phyloP scores from a whole-genome alignment of 495 filamentous ascomycete species.

The Lasiosphaeria miniovina region DNA sequence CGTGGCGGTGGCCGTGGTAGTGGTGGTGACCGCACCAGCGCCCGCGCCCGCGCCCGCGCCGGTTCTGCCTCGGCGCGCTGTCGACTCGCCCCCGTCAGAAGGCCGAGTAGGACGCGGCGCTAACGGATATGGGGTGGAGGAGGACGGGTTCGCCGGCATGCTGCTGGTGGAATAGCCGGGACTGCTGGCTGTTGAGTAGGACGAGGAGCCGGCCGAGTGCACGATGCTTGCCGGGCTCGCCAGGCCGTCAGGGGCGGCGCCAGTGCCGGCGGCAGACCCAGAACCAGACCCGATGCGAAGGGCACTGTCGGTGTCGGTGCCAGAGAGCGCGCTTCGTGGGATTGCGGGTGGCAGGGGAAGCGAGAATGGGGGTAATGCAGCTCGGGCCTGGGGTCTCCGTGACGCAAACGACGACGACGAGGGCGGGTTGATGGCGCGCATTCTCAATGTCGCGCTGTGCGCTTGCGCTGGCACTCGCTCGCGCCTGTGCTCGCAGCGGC shows the following conservation, averaged over 20 bases:
- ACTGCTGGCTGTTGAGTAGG: slow-evolving; percentile 16
- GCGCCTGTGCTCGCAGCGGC: neutral
- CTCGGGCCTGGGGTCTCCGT: slow-evolving; percentile 12
- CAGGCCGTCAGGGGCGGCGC: too few relatives aligned
- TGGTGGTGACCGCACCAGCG: too few relatives aligned
- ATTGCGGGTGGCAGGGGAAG: slow-evolving; percentile 16
- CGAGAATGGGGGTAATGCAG: slow-evolving; percentile 14
- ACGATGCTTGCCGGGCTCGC: neutral
- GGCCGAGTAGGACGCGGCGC: neutral
- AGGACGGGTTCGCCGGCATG: slow-evolving; percentile 1
- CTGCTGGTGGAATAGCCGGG: slow-evolving; percentile 7
- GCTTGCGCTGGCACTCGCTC: neutral
- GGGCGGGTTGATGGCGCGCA: neutral
- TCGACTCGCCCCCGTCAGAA: too few relatives aligned
- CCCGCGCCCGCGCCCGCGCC: too few relatives aligned
- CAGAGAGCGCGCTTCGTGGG: slow-evolving; percentile 2
- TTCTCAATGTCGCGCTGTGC: too few relatives aligned
- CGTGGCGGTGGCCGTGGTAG: too few relatives aligned
- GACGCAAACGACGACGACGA: slow-evolving; percentile 9
- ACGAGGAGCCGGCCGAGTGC: slow-evolving; percentile 8
- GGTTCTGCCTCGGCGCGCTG: too few relatives aligned
- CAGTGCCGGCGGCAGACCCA: too few relatives aligned
- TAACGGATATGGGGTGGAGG: neutral
- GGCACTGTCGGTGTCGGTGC: neutral
- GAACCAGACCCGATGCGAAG: too few relatives aligned